Evolutionary conservation across 169 alveolate genomes (phyloP), one percentile per base, ranked within the genome.

Genomic region (Plasmodium malariae): DNA sequence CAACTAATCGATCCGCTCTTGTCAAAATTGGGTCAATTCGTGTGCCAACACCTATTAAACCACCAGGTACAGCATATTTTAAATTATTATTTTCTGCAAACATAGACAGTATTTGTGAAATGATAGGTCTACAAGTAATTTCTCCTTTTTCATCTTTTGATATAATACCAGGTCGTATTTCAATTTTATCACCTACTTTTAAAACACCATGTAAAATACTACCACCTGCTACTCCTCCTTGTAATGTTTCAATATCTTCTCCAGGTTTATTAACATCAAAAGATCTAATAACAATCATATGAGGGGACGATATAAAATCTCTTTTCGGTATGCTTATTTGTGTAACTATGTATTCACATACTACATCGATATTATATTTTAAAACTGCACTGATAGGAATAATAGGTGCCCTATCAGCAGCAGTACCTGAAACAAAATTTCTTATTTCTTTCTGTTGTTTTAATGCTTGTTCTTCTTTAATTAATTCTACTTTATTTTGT

Each of bases 221-320:
- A 0, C 99, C 99, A 28, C 99, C 99, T 7, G 99, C 99, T 14
- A 98, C 99, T 11, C 99, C 99, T n/a, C 99, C 99, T 93, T 97
- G 97, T 88, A 99, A 95, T 40, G 97, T 96, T 85, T 97, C 97
- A 12, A 97, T 96, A 87, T 97, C 99, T 83, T 97, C 99, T 9
- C 99, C 99, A 7, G 99, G 99, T 88, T 96, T 96, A 94, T 99
- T 99, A 54, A 99, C 99, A 93, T 99, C 99, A 91, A 99, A 99
- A 7, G 99, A 98, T 65, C 99, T 95, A 40, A 99, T 98, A 73
- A 99, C 97, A 69, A 98, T 98, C 98, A 99, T 96, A 89, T 97
- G 97, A 19, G 99, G 99, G 19, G 99, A 95, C n/a, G 98, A 93
- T 49, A 97, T 93, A 92, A 99, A 98, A 95, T 99, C 99, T 88